A percentile compares a stretch with the other conserved stretches of the same genome.
Evolutionary conservation across 169 alveolate species (phyloP).

Genomic region (Plasmodium ovale): DNA sequence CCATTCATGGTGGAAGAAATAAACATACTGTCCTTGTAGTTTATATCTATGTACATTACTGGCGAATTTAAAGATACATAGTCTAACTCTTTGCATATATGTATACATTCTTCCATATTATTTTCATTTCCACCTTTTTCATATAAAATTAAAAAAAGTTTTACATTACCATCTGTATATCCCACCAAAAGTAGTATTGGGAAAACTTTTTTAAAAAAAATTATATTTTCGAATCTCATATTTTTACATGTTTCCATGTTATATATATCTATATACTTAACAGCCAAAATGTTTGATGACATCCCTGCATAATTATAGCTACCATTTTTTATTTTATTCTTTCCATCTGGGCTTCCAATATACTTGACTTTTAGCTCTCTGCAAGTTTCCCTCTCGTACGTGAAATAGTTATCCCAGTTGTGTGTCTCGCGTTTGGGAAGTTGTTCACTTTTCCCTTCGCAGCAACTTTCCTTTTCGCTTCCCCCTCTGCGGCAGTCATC

Average conservation of each 20-base stretch:
- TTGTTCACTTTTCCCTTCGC: neutral
- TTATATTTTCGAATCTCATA: conserved; percentile 33
- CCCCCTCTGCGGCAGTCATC: neutral
- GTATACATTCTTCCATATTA: conserved; percentile 30
- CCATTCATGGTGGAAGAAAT: conserved; percentile 71
- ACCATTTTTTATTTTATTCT: neutral
- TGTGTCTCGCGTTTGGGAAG: neutral
- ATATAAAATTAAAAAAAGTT: conserved; percentile 40
- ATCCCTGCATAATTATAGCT: neutral
- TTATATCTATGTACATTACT: conserved; percentile 65
- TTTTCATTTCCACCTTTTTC: conserved; percentile 26
- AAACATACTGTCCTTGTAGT: conserved; percentile 50
- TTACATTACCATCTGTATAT: conserved; percentile 51
- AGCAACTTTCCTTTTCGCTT: neutral
- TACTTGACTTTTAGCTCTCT: conserved; percentile 50
- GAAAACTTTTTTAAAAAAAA: conserved; percentile 52
- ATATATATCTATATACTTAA: conserved; percentile 48
- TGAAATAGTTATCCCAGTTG: conserved; percentile 62
- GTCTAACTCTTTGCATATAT: conserved; percentile 42
- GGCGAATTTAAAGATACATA: conserved; percentile 43
- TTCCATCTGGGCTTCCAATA: neutral
- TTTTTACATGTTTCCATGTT: conserved; percentile 12
- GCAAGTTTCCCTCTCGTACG: conserved; percentile 37
- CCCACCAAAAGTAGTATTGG: conserved; percentile 69
- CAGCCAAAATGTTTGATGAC: conserved; percentile 40